Evolutionary conservation across 257 asterid species (phyloP), one percentile per base, ranked within the genome.

Genomic region (Cordia subcordata): DNA sequence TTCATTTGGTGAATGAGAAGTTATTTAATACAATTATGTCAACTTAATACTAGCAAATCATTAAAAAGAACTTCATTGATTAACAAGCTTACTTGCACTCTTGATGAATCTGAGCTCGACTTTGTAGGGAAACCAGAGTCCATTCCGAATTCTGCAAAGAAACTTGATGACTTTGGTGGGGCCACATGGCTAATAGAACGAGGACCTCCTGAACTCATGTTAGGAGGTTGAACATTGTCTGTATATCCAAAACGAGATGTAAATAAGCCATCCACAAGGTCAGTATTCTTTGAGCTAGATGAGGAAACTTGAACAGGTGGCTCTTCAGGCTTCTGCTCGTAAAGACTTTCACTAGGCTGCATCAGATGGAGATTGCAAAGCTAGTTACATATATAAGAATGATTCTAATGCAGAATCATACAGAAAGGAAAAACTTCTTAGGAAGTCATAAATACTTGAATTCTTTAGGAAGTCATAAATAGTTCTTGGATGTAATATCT

Each of bases 111-210:
- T 40, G 90, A 74, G 78, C 82, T 74, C 58, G 69, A 73, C 77
- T 85, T 91, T 90, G 85, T 88, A n/a, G 90, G 62, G 76, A 84
- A 84, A 57, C 95, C 90, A 73, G 80, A 77, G 6, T 84, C 96
- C 95, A 86, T 85, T 62, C 94, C 98, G 77, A 85, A 91, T 32
- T 91, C 96, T 56, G 94, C 80, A 72, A 88, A 91, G 75, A 73
- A 91, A 76, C 63, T 77, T 53, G 51, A 23, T 70, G 72, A 65
- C 73, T 88, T 89, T n/a, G 97, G 99, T 17, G 99, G 81, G 55
- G 82, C 40, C 60, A 93, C 80, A 64, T 93, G 99, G 72, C 74
- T 79, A 93, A 27, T 27, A 27, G 6, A 3, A 60, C 67, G 64
- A 68, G 76, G 67, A 61, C 83, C 82, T 71, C 90, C 95, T 66